Evolutionary conservation across 1,284 basidiomycete genomes (phyloP), one percentile per base, ranked within the genome.

Genomic region (Puccinia horiana): DNA sequence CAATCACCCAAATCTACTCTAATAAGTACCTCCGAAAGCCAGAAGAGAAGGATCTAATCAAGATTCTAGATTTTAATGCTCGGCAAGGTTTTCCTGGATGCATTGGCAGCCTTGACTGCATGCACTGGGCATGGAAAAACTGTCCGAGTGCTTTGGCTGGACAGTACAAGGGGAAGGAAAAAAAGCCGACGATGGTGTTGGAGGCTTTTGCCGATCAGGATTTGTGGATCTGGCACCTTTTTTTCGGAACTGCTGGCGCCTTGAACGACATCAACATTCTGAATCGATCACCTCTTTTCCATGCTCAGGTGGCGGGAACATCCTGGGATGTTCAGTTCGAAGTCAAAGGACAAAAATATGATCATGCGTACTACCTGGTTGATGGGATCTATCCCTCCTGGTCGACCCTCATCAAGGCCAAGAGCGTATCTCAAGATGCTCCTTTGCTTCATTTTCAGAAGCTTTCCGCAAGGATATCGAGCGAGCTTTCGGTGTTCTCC

Each of bases 41-140:
- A 67, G 35, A 35, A 11, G 35, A 4, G 9, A 20, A 37, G 35
- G 18, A 67, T 26, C 35, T 67, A 40, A 67, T 20, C 3, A 26
- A 20, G 12, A 63, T 63, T 32, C 61, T 63, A 12, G 61, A 63
- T 63, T 1, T 35, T 26, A 63, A 72, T 37, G 1, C 29, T 35
- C 26, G 65, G 6, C 40, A 32, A 0, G 75, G 75, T 3, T 77
- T 77, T 44, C 75, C 75, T 8, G 75, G 75, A 2, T 63, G 54
- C n/a, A 37, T 77, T 44, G 75, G 75, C 9, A 56, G 37, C 32
- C 54, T 77, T 23, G 58, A 65, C 42, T 61, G 75, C 58, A 77
- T 77, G 58, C 58, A 77, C 42, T 77, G 75, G 75, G 32, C 47
- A 5, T 77, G 58, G 75, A 77, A 63, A 58, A 77, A 63, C n/a